These are phyloP conservation scores for Talaromyces islandicus DNA, from an alignment of 2,329 filamentous ascomycete species.

Conservation along the genomic window DNA sequence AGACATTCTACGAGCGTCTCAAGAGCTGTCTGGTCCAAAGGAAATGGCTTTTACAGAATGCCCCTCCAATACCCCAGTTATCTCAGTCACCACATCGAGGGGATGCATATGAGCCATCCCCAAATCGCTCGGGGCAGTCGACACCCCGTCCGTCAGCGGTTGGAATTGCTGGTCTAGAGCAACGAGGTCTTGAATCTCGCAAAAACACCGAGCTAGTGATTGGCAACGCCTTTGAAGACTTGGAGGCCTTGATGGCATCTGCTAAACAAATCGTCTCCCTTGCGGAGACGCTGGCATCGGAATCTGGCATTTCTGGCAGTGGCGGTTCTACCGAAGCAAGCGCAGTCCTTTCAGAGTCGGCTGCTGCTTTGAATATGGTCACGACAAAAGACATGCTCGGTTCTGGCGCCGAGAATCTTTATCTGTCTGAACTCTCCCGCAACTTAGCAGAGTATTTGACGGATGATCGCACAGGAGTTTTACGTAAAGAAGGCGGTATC, in stretches of 20 bases:
- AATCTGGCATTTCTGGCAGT: constrained; percentile 53
- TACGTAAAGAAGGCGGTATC: constrained; percentile 77
- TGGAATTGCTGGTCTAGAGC: constrained; percentile 88
- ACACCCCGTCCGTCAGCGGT: constrained; percentile 53
- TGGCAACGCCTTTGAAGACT: constrained; percentile 88
- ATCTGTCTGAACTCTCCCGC: constrained; percentile 78
- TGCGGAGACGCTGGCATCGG: constrained; percentile 76
- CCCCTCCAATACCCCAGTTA: constrained; percentile 74
- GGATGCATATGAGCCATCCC: constrained; percentile 20
- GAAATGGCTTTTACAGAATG: constrained; percentile 89
- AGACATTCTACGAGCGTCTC: constrained; percentile 81
- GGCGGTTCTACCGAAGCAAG: constrained; percentile 64
- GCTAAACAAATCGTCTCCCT: constrained; percentile 94
- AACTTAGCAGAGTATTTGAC: constrained; percentile 85
- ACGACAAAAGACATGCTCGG: constrained; percentile 92
- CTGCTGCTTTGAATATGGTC: constrained; percentile 76
- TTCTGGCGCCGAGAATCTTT: constrained; percentile 74
- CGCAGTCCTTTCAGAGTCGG: constrained; percentile 72
- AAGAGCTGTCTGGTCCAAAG: constrained; percentile 84
- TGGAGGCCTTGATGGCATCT: constrained; percentile 94
- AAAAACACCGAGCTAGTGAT: constrained; percentile 93
- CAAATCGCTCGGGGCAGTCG: constrained; percentile 18
- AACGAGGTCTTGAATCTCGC: constrained; percentile 73
- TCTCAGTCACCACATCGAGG: constrained; percentile 23
- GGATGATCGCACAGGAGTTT: constrained; percentile 71